A percentile compares a stretch with the other conserved stretches of the same genome.
phyloP scores from a whole-genome alignment of 2,329 filamentous ascomycete genomes.

The Knoxdaviesia proteae region DNA sequence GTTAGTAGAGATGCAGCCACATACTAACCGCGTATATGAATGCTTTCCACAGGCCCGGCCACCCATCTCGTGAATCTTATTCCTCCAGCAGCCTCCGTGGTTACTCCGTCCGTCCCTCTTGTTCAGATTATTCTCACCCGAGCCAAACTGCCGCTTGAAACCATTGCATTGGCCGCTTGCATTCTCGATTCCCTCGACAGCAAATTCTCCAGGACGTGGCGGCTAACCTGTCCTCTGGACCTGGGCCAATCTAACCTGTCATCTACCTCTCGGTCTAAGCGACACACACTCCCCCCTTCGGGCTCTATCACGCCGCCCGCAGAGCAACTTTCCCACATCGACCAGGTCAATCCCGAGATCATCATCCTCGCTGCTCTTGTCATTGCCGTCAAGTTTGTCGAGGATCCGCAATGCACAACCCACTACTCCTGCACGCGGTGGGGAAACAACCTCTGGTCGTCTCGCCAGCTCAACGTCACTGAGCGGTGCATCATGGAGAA shows the following conservation, averaged over 20 bases:
- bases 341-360: conserved; percentile 39
- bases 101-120: conserved; percentile 32
- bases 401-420: conserved; percentile 34
- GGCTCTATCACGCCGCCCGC: conserved; percentile 11
- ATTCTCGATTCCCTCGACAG: conserved; percentile 44
- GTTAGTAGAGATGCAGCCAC: background rate
- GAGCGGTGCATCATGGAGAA: conserved; percentile 44
- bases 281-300: conserved; percentile 23
- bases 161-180: conserved; percentile 42
- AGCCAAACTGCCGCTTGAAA: conserved; percentile 36
- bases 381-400: conserved; percentile 44
- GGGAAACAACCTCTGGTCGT: conserved; percentile 35
- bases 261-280: conserved; percentile 14
- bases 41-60: conserved; percentile 29
- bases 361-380: conserved; percentile 41
- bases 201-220: conserved; percentile 41
- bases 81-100: conserved; percentile 39
- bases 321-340: conserved; percentile 25
- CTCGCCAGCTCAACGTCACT: conserved; percentile 40
- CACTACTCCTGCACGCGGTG: conserved; percentile 30
- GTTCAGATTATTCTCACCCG: conserved; percentile 40
- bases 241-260: conserved; percentile 1
- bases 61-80: conserved; percentile 46
- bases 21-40: conserved; percentile 2
- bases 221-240: conserved; percentile 32